Percentiles rank a stretch among this genome's conserved stretches.
phyloP scores from a whole-genome alignment of 345 rosid species.

The Brassica carinata region DNA sequence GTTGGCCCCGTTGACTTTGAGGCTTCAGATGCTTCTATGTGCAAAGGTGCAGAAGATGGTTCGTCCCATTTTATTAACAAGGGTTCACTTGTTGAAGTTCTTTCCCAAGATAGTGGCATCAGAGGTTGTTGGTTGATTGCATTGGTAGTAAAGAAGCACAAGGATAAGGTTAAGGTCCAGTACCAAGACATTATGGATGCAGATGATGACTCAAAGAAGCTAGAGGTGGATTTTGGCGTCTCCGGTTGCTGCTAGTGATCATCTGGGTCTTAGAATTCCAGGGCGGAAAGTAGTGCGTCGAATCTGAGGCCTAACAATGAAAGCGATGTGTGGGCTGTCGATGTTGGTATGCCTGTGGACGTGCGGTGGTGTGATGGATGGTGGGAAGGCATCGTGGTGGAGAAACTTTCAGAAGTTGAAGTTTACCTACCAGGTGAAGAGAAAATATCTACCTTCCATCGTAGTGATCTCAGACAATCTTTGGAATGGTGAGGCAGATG shows the following conservation, averaged over 20 bases:
- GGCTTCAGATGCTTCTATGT: conserved; percentile 30
- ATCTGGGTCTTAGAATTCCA: conserved; percentile 47
- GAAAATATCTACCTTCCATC: conserved; percentile 48
- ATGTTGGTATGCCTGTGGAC: conserved; percentile 72
- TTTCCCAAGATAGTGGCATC: conserved; percentile 81
- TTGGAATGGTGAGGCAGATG: conserved; percentile 68
- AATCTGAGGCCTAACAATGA: conserved; percentile 17
- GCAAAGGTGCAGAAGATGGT: conserved; percentile 26
- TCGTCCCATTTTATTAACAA: conserved; percentile 38
- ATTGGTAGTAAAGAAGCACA: conserved; percentile 54
- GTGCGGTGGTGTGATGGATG: conserved; percentile 84
- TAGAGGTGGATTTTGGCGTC: conserved; percentile 75
- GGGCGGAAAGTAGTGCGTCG: conserved; percentile 65
- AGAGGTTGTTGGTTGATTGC: conserved; percentile 90
- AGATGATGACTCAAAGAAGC: conserved; percentile 59
- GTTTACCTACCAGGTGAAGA: conserved; percentile 83
- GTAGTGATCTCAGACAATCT: conserved; percentile 56
- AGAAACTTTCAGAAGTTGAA: conserved; percentile 52
- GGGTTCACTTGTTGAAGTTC: conserved; percentile 74
- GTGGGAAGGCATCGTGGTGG: conserved; percentile 84
- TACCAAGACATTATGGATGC: conserved; percentile 74
- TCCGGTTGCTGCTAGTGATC: conserved; percentile 57
- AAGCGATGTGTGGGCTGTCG: conserved; percentile 15
- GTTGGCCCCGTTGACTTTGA: conserved; percentile 38
- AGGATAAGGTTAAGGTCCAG: conserved; percentile 76